Evolutionary conservation across 2,329 filamentous ascomycete species (phyloP), one percentile per base, ranked within the genome.

Genomic region (Botrytis aclada): DNA sequence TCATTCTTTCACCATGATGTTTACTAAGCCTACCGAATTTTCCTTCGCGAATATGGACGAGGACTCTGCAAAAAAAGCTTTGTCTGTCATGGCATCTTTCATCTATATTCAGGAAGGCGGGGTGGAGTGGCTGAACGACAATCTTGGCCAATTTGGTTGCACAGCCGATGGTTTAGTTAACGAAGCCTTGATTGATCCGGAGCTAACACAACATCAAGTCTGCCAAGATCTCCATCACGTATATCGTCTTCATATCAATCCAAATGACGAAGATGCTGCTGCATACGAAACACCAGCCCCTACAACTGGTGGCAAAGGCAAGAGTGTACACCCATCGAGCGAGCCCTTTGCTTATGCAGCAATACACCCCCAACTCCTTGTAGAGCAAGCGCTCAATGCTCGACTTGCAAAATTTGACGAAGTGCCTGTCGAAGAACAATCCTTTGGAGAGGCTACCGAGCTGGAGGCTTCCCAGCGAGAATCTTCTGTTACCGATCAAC

Each of bases 161-260:
- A 56, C 64, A 41, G 64, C 45, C 10, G 64, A 67, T 41, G 64
- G 64, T n/a, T 41, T 67, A 10, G 51, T 67, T 5, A 67, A 67
- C 64, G 64, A 67, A 54, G 12, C 39, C 25, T 67, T 67, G n/a
- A 4, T 39, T 32, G 64, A 67, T 37, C 16, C 4, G 2, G 64
- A 67, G 18, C 64, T 67, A 9, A 41, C 64, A 56, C 45, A 54
- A 32, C 64, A 67, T 32, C 32, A 14, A 56, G 6, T 67, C 47
- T 47, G 45, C 1, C 64, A 67, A 56, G 34, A n/a, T 8, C 47
- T 67, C 25, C 64, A 67, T 18, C 64, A 67, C 34, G 10, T 29
- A 29, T 67, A 56, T 54, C 47, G 34, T 32, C 64, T 54, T 25
- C 64, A 67, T 16, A 22, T 29, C 16, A 32, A 67, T n/a, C 16